Evolutionary conservation across 352 stramenopile genomes (phyloP).

Genomic region (Aphanomyces stellatus): DNA sequence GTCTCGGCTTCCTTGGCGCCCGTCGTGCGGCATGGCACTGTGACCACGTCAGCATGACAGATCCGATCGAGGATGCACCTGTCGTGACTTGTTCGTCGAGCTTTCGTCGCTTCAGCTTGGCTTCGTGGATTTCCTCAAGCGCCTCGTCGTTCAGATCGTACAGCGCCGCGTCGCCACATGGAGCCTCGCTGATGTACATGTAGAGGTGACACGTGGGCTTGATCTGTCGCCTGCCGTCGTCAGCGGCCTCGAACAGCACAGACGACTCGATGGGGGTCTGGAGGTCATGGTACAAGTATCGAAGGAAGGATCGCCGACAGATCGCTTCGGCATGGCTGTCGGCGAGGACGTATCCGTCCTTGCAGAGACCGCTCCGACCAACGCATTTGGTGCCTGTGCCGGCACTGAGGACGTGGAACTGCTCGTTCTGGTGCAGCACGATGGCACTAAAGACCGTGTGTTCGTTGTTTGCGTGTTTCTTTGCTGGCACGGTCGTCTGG

Average conservation of each 20-base stretch:
- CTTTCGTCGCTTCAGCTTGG: constrained; percentile 27
- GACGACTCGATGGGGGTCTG: not conserved
- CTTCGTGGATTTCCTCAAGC: constrained; percentile 39
- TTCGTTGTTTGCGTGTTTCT: constrained; percentile 43
- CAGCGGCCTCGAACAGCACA: constrained; percentile 14
- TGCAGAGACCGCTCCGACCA: constrained; percentile 49
- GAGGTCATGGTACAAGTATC: constrained; percentile 80
- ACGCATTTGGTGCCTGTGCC: constrained; percentile 78
- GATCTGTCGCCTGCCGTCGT: constrained; percentile 36
- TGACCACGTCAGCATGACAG: not conserved
- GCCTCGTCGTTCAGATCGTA: constrained; percentile 77
- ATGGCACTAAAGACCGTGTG: constrained; percentile 61
- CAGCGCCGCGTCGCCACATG: constrained; percentile 91
- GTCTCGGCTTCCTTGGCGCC: constrained; percentile 38
- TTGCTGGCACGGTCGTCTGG: constrained; percentile 31
- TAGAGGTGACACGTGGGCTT: constrained; percentile 62
- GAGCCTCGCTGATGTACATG: constrained; percentile 89
- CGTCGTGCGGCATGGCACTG: constrained; percentile 24
- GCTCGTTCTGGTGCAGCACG: constrained; percentile 28
- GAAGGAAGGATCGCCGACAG: constrained; percentile 70
- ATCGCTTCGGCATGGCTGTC: constrained; percentile 92
- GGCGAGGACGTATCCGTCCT: constrained; percentile 76
- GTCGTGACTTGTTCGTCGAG: constrained; percentile 10
- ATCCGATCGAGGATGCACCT: not conserved
- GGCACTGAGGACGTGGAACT: constrained; percentile 38